phyloP scores from a whole-genome alignment of 257 asterid genomes.

The Petunia secreta region DNA sequence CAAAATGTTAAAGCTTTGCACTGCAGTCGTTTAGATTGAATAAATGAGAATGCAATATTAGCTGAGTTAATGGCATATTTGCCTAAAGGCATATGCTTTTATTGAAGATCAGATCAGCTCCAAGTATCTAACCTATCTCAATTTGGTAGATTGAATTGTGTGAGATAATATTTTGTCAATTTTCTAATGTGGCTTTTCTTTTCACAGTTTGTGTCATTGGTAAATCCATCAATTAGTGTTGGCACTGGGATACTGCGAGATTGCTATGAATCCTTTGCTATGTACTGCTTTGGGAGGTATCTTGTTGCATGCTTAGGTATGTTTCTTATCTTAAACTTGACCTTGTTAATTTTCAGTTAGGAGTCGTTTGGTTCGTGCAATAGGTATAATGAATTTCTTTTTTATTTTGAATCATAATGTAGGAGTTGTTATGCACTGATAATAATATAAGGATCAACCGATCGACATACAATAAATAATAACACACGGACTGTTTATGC shows the following conservation, averaged over 20 bases:
- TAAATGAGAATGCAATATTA: not conserved
- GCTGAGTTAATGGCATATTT: not conserved
- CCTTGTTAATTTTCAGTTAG: not conserved
- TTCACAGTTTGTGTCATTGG: conserved; percentile 81
- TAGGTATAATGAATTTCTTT: not conserved
- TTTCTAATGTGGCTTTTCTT: conserved; percentile 27
- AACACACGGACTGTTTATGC: not conserved
- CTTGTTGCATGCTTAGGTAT: conserved; percentile 94
- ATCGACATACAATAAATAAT: not conserved
- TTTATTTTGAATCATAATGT: conserved; percentile 10
- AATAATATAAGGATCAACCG: not conserved
- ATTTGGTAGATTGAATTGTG: no score
- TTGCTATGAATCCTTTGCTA: conserved; percentile 97
- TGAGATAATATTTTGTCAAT: not conserved
- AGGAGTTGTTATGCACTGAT: not conserved
- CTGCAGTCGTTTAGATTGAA: not conserved
- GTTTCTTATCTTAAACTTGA: conserved; percentile 7
- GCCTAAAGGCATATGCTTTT: not conserved
- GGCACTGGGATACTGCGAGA: conserved; percentile 90
- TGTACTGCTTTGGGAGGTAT: conserved; percentile 99
- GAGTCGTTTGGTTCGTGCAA: not conserved
- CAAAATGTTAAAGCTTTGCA: not conserved
- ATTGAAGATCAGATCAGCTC: not conserved
- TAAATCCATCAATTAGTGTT: conserved; percentile 83
- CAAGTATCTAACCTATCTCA: not conserved